Percentiles rank a stretch among this genome's conserved stretches.
Conservation (phyloP, 2,329 filamentous ascomycete species). For the Penicillium sp. region DNA sequence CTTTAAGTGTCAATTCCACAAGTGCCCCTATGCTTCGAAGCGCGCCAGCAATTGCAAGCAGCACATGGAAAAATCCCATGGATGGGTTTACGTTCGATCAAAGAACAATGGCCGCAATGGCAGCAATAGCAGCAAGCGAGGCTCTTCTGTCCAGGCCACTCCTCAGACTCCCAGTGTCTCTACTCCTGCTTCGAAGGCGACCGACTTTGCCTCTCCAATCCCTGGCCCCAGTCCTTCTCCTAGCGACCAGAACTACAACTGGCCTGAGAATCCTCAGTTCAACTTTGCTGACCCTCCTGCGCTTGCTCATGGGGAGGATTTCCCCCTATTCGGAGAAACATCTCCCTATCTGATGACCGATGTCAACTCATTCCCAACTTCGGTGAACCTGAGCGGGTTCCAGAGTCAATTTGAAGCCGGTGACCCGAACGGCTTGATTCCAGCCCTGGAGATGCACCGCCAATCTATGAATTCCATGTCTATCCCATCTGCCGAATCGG, state of each 20-base stretch:
- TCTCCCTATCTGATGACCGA: constrained; percentile 25
- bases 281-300: constrained; percentile 32
- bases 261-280: constrained; percentile 22
- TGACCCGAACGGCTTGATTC: constrained; percentile 30
- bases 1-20: constrained; percentile 78
- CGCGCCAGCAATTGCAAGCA: constrained; percentile 96
- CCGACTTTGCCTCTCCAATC: constrained; percentile 53
- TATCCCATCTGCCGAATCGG: constrained; percentile 20
- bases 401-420: constrained; percentile 30
- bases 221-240: constrained; percentile 33
- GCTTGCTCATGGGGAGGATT: constrained; percentile 24
- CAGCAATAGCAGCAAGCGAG: constrained; percentile 48
- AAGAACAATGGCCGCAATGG: constrained; percentile 81
- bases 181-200: constrained; percentile 59
- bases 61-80: constrained; percentile 97
- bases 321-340: constrained; percentile 27
- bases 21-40: constrained; percentile 92
- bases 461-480: constrained; percentile 28
- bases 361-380: constrained; percentile 19
- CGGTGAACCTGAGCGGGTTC: constrained; percentile 30
- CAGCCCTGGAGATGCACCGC: constrained; percentile 26
- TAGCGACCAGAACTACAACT: constrained; percentile 14
- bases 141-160: constrained; percentile 51
- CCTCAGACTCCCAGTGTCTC: constrained; percentile 63
- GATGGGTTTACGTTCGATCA: constrained; percentile 84